These are phyloP conservation scores for Mikania micrantha DNA, from an alignment of 129 eudicot genomes.

Conservation along the genomic window DNA sequence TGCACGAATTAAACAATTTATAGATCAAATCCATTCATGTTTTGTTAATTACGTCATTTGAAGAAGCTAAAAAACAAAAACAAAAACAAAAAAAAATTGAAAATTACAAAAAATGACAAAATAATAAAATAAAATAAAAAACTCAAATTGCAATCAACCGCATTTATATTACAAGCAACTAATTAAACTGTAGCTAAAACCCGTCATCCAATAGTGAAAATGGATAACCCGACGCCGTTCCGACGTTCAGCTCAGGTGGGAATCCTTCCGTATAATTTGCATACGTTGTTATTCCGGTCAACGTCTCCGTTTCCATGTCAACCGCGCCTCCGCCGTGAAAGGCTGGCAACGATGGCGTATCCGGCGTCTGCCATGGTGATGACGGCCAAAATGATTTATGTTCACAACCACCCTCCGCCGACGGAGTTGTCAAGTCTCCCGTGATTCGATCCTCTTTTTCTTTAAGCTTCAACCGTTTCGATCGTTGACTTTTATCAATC, in stretches of 20 bases:
- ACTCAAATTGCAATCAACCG: not conserved
- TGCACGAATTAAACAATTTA: too few species aligned
- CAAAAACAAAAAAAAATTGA: not conserved
- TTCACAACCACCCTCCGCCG: conserved; percentile 29
- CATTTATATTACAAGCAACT: not conserved
- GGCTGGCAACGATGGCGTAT: not conserved
- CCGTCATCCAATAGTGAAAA: conserved; percentile 68
- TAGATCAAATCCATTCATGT: too few species aligned
- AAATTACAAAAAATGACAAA: conserved; percentile 3
- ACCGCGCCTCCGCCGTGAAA: not conserved
- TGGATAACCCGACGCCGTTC: conserved; percentile 50
- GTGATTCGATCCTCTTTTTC: conserved; percentile 12
- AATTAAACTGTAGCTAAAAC: conserved; percentile 36
- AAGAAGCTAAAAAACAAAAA: not conserved
- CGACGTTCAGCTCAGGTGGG: conserved; percentile 22
- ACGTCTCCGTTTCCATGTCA: not conserved
- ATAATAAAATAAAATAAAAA: not conserved
- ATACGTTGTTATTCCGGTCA: conserved; percentile 4
- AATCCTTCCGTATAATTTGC: conserved; percentile 22
- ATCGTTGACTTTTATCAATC: conserved; percentile 36
- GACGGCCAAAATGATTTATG: conserved; percentile 22
- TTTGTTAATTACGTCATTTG: too few species aligned
- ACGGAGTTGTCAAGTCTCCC: conserved; percentile 1
- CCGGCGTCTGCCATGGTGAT: too few species aligned
- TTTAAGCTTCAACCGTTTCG: conserved; percentile 27